Conservation (phyloP, 441 rosid species). For the Brassica hybrid region DNA sequence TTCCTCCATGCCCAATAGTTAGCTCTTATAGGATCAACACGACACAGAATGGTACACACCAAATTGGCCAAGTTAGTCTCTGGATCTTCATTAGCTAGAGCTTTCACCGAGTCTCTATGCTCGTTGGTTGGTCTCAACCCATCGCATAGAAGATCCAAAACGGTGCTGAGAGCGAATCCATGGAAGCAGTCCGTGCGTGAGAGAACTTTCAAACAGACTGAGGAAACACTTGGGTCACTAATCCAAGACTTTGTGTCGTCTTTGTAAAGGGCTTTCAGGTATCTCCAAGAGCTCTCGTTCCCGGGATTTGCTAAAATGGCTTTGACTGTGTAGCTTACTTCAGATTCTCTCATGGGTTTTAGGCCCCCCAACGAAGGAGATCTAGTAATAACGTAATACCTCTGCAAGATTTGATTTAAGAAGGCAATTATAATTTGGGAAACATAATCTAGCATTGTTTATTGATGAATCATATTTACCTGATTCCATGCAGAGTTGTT, state of each 20-base stretch:
- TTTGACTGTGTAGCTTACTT: slow-evolving; percentile 68
- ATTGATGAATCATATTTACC: slow-evolving; percentile 40
- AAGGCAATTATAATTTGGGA: neutral
- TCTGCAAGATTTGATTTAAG: no score
- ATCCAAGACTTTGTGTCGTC: slow-evolving; percentile 58
- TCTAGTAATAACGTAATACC: slow-evolving; percentile 71
- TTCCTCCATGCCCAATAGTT: slow-evolving; percentile 89
- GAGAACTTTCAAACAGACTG: slow-evolving; percentile 66
- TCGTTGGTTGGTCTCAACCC: slow-evolving; percentile 71
- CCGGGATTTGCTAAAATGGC: slow-evolving; percentile 67
- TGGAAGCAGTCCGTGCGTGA: slow-evolving; percentile 49
- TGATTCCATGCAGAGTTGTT: slow-evolving; percentile 99
- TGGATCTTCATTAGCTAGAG: slow-evolving; percentile 51
- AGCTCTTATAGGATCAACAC: slow-evolving; percentile 74
- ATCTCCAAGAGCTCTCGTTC: slow-evolving; percentile 94
- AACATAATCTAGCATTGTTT: neutral
- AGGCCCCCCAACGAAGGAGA: slow-evolving; percentile 80
- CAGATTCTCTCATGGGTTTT: slow-evolving; percentile 72
- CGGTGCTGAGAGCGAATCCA: slow-evolving; percentile 67
- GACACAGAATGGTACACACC: slow-evolving; percentile 63
- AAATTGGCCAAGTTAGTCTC: slow-evolving; percentile 52
- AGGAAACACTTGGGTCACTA: slow-evolving; percentile 61
- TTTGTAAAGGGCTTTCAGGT: slow-evolving; percentile 83
- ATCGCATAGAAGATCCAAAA: slow-evolving; percentile 80
- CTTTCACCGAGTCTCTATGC: slow-evolving; percentile 59